Evolutionary conservation across 768 basidiomycete species (phyloP).

Genomic region (Cantharellus cinnabarinus): DNA sequence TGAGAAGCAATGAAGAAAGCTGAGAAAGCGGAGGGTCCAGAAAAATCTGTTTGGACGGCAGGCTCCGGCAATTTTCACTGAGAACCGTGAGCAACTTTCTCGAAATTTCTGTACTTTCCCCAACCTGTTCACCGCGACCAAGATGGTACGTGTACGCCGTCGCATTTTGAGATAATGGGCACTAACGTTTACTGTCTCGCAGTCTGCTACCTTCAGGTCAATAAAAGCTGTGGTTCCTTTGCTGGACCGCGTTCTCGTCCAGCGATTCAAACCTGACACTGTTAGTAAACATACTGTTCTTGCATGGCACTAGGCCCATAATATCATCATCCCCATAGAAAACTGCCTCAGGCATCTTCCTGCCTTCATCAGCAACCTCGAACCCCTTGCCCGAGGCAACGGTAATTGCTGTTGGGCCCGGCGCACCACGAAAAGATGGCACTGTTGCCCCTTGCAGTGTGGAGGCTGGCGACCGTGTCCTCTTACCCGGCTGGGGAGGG

Average conservation of each 20-base stretch:
- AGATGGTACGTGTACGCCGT: slow-evolving; percentile 4
- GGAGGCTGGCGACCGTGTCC: slow-evolving; percentile 75
- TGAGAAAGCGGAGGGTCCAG: neutral
- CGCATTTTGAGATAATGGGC: neutral
- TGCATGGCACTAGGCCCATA: neutral
- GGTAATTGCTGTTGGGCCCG: slow-evolving; percentile 88
- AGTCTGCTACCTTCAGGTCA: slow-evolving; percentile 56
- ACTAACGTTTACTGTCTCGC: neutral
- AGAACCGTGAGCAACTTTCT: neutral
- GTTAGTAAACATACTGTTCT: slow-evolving; percentile 27
- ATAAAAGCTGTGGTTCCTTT: slow-evolving; percentile 82
- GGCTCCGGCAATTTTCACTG: neutral
- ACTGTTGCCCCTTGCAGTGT: slow-evolving; percentile 51
- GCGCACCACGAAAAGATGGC: slow-evolving; percentile 79
- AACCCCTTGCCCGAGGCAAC: slow-evolving; percentile 90
- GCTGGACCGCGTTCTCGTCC: slow-evolving; percentile 90
- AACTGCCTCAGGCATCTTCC: slow-evolving; percentile 92
- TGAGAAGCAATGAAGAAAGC: neutral
- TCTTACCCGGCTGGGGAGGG: slow-evolving; percentile 93
- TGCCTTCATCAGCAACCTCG: slow-evolving; percentile 74
- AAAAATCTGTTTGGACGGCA: neutral
- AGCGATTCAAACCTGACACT: slow-evolving; percentile 90
- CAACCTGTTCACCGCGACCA: neutral
- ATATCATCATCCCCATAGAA: slow-evolving; percentile 32
- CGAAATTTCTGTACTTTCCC: slow-evolving; percentile 6